Evolutionary conservation across 768 basidiomycete species (phyloP), one percentile per base, ranked within the genome.

Genomic region (Russula sp.): DNA sequence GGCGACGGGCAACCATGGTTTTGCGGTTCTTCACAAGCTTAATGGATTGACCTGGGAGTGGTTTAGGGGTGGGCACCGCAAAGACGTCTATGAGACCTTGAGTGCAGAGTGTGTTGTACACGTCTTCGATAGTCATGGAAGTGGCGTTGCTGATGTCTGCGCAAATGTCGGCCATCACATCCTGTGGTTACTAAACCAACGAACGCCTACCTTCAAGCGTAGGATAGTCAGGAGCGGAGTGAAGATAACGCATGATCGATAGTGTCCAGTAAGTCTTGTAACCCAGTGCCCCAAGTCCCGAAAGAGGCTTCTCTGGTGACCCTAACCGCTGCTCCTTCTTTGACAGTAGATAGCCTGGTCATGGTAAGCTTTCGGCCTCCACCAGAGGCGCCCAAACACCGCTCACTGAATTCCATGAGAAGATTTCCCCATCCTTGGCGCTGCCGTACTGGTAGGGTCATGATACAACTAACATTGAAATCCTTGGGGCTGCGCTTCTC

Each of bases 401-500:
- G 81, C 93, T 70, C 71, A 98, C 96, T 99, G 76, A 99, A 98
- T 74, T 98, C 97, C 68, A 99, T 98, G 68, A 99, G 80, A 58
- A 93, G 80, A 73, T 93, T 93, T 13, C 97, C 97, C 95, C 96
- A 99, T 0, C 97, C 97, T 73, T 89, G 86, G 65, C 96, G 78
- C 74, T 98, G 96, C 65, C 94, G 78, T 42, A 98, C 89, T 1
- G 97, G 97, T 20, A 99, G 77, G 18, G 97, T 98, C 95, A 99
- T 98, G 71, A 99, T 99, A 78, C 97, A 99, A 73, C 93, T 96
- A 67, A 99, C 86, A 76, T 99, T 99, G 73, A 93, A 94, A 70
- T 93, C 90, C 75, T 93, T 94, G 58, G 88, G 87, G 72, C 93
- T 95, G 56, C 92, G 81, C 77, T 99, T 99, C 80, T 99, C 97